phyloP scores from a whole-genome alignment of 495 filamentous ascomycete genomes.

The Podospora australis region DNA sequence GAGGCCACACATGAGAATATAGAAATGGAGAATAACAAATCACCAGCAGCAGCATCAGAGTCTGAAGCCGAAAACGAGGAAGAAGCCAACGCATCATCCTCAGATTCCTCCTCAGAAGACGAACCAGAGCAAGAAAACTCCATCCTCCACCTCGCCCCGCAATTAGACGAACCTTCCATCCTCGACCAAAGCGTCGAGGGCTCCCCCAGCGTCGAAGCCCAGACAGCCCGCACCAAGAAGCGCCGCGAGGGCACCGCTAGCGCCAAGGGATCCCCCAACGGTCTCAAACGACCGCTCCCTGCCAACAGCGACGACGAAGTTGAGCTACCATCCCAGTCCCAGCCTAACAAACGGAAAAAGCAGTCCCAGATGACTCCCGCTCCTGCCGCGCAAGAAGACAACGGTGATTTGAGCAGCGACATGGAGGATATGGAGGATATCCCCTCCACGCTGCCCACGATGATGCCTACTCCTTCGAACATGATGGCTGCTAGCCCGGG shows the following conservation, averaged over 20 bases:
- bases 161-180: neutral
- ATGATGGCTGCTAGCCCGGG: too few relatives aligned
- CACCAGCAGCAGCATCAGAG: neutral
- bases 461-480: too few relatives aligned
- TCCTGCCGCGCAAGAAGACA: neutral
- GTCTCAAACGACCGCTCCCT: neutral
- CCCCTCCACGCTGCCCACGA: slow-evolving; percentile 21
- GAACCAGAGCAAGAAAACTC: neutral
- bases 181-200: too few relatives aligned
- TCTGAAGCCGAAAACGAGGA: neutral
- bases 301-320: neutral
- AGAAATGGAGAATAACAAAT: neutral
- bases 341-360: too few relatives aligned
- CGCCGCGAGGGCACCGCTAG: slow-evolving; percentile 1
- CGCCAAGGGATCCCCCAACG: too few relatives aligned
- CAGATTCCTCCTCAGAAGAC: neutral
- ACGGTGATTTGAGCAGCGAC: slow-evolving; percentile 13
- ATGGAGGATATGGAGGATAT: slow-evolving; percentile 33
- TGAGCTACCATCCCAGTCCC: too few relatives aligned
- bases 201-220: slow-evolving; percentile 4
- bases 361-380: neutral
- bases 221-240: neutral
- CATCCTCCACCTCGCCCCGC: neutral
- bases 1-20: neutral
- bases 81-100: neutral